Evolutionary conservation across 1,284 basidiomycete species (phyloP).

Genomic region (Apiotrichum sp.): DNA sequence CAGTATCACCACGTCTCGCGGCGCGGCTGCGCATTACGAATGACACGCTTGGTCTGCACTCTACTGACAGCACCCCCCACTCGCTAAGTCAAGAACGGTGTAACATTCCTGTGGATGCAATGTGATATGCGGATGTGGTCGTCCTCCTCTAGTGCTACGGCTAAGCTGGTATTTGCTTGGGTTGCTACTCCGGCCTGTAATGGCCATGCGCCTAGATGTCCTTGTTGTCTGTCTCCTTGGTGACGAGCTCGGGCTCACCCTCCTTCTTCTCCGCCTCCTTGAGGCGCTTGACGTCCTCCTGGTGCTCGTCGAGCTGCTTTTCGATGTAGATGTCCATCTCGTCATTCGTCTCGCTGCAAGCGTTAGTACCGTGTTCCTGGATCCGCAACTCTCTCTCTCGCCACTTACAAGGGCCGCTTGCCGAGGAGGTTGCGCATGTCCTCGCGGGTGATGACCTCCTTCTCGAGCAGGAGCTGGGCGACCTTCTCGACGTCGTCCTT

Average conservation of each 20-base stretch:
- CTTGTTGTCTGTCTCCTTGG: not conserved
- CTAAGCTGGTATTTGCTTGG: not conserved
- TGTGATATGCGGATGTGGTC: conserved; percentile 5
- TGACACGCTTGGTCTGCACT: too few relatives aligned
- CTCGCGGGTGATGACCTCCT: conserved; percentile 84
- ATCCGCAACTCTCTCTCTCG: too few relatives aligned
- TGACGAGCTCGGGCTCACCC: conserved; percentile 3
- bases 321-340: conserved; percentile 94
- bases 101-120: conserved; percentile 9
- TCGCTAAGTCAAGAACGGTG: conserved; percentile 4
- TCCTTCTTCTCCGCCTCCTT: conserved; percentile 5
- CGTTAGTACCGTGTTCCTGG: not conserved
- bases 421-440: conserved; percentile 43
- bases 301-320: conserved; percentile 41
- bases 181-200: not conserved
- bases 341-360: conserved; percentile 47
- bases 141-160: not conserved
- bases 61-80: not conserved
- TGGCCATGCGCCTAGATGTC: not conserved
- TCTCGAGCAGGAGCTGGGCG: conserved; percentile 78
- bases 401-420: conserved; percentile 28
- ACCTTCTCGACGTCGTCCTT: conserved; percentile 90
- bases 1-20: too few relatives aligned
- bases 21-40: too few relatives aligned
- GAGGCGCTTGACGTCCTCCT: conserved; percentile 17